Conservation (phyloP, 306 rosid species). For the Prinsepia uniflora region DNA sequence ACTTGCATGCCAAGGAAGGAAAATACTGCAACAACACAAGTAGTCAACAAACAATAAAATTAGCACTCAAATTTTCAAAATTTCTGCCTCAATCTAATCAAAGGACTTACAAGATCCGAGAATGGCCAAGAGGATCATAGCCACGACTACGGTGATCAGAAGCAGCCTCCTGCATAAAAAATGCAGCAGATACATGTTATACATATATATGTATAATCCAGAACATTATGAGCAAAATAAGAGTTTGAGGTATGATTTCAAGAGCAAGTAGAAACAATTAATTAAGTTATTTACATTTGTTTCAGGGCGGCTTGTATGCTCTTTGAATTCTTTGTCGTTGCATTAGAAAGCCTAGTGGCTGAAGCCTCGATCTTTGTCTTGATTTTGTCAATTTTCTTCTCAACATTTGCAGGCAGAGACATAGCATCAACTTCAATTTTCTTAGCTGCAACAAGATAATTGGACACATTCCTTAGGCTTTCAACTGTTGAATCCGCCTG, state of each 20-base stretch:
- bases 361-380: slow-evolving; percentile 49
- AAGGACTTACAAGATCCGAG: slow-evolving; percentile 66
- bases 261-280: background rate
- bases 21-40: slow-evolving; percentile 45
- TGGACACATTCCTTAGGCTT: slow-evolving; percentile 56
- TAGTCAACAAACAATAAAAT: background rate
- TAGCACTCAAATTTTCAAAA: background rate
- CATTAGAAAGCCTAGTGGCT: slow-evolving; percentile 42
- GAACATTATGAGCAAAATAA: background rate
- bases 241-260: background rate
- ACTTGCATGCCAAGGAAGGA: slow-evolving; percentile 66
- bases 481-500: slow-evolving; percentile 49
- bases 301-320: slow-evolving; percentile 35
- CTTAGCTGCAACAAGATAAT: slow-evolving; percentile 61
- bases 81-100: background rate
- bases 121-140: slow-evolving; percentile 63
- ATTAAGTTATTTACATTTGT: background rate
- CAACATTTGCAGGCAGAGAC: slow-evolving; percentile 50
- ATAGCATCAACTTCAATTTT: slow-evolving; percentile 48
- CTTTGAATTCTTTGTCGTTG: slow-evolving; percentile 49
- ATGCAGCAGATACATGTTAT: background rate
- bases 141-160: slow-evolving; percentile 59
- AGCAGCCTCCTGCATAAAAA: slow-evolving; percentile 55
- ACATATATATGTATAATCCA: background rate
- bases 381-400: slow-evolving; percentile 46